Percentiles rank a stretch among this genome's conserved stretches.
phyloP scores from a whole-genome alignment of 352 stramenopile genomes.

The Phytophthora sp. region DNA sequence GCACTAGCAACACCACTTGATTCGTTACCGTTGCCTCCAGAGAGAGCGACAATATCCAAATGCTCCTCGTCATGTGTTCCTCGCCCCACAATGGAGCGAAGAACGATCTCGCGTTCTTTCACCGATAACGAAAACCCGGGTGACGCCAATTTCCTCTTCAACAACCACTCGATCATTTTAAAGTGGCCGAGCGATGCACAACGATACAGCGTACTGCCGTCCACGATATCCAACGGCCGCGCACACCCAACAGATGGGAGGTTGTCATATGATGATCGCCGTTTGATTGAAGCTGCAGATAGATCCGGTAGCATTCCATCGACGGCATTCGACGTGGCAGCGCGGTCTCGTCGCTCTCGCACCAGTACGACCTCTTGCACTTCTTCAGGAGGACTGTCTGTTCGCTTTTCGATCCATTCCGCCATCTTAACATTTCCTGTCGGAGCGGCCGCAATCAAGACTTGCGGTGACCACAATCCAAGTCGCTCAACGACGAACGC shows the following conservation, averaged over 20 bases:
- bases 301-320: slow-evolving; percentile 8
- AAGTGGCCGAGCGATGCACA: slow-evolving; percentile 28
- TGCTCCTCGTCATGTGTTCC: slow-evolving; percentile 19
- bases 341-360: slow-evolving; percentile 24
- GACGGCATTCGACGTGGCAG: slow-evolving; percentile 29
- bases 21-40: slow-evolving; percentile 5
- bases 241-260: slow-evolving; percentile 12
- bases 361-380: slow-evolving; percentile 3
- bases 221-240: slow-evolving; percentile 31
- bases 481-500: slow-evolving; percentile 38
- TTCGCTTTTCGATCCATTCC: slow-evolving; percentile 34
- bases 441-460: slow-evolving; percentile 33
- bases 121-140: slow-evolving; percentile 30
- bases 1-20: neutral
- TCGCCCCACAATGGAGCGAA: slow-evolving; percentile 32
- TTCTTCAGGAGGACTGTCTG: slow-evolving; percentile 5
- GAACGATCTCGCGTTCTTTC: slow-evolving; percentile 36
- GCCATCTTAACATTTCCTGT: slow-evolving; percentile 42
- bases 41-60: slow-evolving; percentile 14
- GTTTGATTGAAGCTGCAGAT: slow-evolving; percentile 21
- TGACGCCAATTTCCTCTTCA: slow-evolving; percentile 19
- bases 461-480: slow-evolving; percentile 37
- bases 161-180: slow-evolving; percentile 42
- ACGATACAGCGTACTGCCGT: slow-evolving; percentile 32
- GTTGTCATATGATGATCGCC: slow-evolving; percentile 30